Conservation (phyloP, 139 green algal genomes). For the Coelastrella sp. region DNA sequence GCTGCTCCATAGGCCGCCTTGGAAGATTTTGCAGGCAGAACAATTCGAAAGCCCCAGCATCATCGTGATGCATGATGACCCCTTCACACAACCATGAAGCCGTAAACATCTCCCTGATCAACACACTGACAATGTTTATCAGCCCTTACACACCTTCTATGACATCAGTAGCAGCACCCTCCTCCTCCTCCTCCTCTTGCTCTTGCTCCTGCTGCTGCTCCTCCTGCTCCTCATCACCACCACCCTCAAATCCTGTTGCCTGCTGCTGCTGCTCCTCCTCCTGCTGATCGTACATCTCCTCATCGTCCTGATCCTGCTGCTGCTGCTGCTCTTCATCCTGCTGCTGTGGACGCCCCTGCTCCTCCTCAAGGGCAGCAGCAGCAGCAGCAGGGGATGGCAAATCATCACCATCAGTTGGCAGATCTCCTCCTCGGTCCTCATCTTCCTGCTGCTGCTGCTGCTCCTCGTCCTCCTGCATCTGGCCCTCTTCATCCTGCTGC, state of each 20-base stretch:
- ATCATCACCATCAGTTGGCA: background rate
- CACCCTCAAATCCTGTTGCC: background rate
- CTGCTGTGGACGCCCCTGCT: background rate
- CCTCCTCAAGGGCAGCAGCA: background rate
- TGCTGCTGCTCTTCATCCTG: background rate
- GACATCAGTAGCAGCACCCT: conserved; percentile 3
- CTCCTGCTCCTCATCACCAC: background rate
- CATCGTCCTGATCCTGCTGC: background rate
- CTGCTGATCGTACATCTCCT: background rate
- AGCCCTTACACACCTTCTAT: conserved; percentile 9
- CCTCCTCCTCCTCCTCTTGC: conserved; percentile 4
- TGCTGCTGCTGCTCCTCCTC: conserved; percentile 15
- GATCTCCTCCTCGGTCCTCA: background rate
- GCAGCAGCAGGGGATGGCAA: background rate
- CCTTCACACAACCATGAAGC: no score
- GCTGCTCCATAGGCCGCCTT: no score
- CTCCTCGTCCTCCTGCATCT: background rate
- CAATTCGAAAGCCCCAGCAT: no score
- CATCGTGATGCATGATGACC: no score
- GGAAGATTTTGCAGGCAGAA: no score
- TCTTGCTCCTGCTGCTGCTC: background rate
- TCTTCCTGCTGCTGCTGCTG: background rate
- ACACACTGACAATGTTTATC: background rate
- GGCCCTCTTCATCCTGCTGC: background rate
- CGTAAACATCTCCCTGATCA: no score